phyloP scores from a whole-genome alignment of 768 basidiomycete genomes.

The Lactifluus volemus region DNA sequence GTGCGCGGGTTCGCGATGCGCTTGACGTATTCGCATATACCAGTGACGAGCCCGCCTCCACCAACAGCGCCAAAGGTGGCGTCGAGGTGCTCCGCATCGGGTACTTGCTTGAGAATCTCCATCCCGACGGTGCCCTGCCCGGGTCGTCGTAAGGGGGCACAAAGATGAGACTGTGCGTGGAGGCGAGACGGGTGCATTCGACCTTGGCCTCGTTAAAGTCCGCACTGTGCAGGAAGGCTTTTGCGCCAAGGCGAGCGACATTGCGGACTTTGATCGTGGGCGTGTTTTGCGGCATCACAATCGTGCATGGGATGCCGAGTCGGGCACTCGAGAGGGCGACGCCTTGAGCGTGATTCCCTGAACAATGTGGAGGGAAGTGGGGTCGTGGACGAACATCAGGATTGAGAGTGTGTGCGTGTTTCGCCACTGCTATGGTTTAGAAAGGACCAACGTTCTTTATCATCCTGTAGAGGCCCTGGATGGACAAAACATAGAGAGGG shows the following conservation, averaged over 20 bases:
- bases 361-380: neutral
- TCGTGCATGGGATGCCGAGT: constrained; percentile 90
- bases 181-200: constrained; percentile 84
- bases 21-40: constrained; percentile 87
- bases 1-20: constrained; percentile 80
- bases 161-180: constrained; percentile 68
- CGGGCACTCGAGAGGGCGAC: constrained; percentile 90
- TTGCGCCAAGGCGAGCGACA: constrained; percentile 90
- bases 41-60: constrained; percentile 89
- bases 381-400: constrained; percentile 1
- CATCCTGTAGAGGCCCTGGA: too few species aligned
- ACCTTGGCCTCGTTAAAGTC: constrained; percentile 97
- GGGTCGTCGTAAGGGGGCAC: constrained; percentile 96
- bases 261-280: constrained; percentile 95
- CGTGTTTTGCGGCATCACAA: constrained; percentile 94
- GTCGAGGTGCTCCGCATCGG: constrained; percentile 65
- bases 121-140: constrained; percentile 94
- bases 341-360: constrained; percentile 98
- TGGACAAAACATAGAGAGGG: too few species aligned
- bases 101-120: constrained; percentile 88
- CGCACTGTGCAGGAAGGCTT: constrained; percentile 82
- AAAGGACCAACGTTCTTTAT: too few species aligned
- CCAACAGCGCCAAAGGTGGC: constrained; percentile 89
- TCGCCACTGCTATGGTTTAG: too few species aligned
- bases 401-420: neutral